Evolutionary conservation across 441 rosid genomes (phyloP).

Genomic region (Jatropha multifida): DNA sequence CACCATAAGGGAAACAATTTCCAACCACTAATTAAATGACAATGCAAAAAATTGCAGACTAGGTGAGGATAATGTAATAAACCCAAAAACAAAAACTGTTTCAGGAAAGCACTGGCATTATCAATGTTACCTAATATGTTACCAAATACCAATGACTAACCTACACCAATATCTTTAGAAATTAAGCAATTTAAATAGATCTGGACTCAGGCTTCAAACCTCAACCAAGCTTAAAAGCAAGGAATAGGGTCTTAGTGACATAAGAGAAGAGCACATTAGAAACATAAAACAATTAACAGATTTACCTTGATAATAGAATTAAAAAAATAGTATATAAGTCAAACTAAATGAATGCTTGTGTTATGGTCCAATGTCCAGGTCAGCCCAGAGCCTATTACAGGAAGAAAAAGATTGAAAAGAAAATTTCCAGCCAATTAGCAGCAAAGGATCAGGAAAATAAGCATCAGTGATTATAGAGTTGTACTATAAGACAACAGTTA

Average conservation of each 20-base stretch:
- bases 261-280: background rate
- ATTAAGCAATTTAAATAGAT: conserved; percentile 2
- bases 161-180: background rate
- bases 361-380: no score
- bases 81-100: background rate
- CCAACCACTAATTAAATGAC: background rate
- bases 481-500: no score
- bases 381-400: no score
- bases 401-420: no score
- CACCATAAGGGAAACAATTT: background rate
- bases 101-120: background rate
- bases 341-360: background rate
- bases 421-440: no score
- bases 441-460: no score
- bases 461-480: no score
- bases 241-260: background rate
- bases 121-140: background rate
- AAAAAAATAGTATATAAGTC: background rate
- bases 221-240: background rate
- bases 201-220: background rate
- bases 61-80: background rate
- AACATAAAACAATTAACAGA: background rate
- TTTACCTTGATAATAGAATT: background rate
- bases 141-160: background rate
- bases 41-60: conserved; percentile 1